Evolutionary conservation across 2,329 filamentous ascomycete species (phyloP), one percentile per base, ranked within the genome.

Genomic region (Xylariaceae sp.): DNA sequence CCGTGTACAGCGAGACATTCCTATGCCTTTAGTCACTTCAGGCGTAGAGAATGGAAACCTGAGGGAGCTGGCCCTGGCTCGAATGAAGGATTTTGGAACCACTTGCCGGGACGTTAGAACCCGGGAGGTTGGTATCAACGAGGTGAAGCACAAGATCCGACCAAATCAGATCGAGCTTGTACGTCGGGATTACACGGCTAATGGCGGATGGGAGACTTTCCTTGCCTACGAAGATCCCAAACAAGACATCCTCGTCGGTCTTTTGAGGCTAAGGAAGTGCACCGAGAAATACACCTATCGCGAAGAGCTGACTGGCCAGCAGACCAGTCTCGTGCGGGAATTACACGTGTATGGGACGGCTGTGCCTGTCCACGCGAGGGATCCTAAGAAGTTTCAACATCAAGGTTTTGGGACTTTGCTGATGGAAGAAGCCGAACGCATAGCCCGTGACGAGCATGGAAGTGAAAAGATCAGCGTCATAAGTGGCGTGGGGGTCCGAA

Each of bases 1-100:
- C 77, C 91, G 94, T 55, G 94, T 99, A 0, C 94, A 99, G 77
- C 86, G 94, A 71, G 94, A 99, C 74, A 99, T 99, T 53, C 94
- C 94, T n/a, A 99, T 99, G 94, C 94, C 94, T 0, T 81, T 99
- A 20, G 95, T 99, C n/a, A 97, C 94, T 0, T 96, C 93, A 0
- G 94, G 94, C 33, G 94, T 99, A 0, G 94, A 99, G 75, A 99
- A 99, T 64, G 94, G 94, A 57, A 99, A 99, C 70, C 77, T 99
- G 32, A 86, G 94, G 58, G 94, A 99, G 72, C 78, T 99, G 42
- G 93, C 94, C 0, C 78, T 99, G 50, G 92, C 92, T n/a, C 83
- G 94, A 18, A 99, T 99, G 95, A 97, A 97, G 73, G 94, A 99
- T 71, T 97, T 99, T 64, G 95, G 95, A 43, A 99, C 94, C 0